phyloP scores from a whole-genome alignment of 768 basidiomycete species.

The Dictyophora rubrovolvata region DNA sequence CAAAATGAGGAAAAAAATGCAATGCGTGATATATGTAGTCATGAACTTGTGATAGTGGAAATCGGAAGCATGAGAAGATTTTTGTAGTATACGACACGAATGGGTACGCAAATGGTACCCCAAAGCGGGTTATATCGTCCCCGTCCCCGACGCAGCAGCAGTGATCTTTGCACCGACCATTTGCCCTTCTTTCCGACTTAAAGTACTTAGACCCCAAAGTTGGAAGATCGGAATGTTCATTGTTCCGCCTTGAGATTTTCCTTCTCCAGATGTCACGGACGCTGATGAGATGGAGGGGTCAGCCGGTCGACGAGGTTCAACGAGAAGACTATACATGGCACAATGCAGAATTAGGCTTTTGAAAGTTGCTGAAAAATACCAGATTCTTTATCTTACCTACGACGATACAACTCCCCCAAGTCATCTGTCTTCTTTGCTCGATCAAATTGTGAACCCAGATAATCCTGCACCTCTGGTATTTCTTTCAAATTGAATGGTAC shows the following conservation, averaged over 20 bases:
- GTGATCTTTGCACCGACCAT: neutral
- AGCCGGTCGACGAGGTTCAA: conserved; percentile 74
- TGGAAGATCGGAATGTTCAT: conserved; percentile 4
- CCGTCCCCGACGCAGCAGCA: neutral
- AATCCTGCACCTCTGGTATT: conserved; percentile 82
- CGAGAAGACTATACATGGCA: conserved; percentile 45
- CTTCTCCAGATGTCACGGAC: neutral
- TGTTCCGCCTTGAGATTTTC: neutral
- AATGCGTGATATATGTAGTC: too few relatives aligned
- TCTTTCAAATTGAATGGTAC: conserved; percentile 76
- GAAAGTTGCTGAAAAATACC: neutral
- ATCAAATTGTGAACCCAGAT: conserved; percentile 63
- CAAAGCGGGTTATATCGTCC: too few relatives aligned
- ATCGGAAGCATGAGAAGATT: too few relatives aligned
- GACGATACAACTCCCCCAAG: conserved; percentile 74
- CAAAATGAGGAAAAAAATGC: too few relatives aligned
- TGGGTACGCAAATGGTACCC: too few relatives aligned
- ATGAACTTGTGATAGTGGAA: too few relatives aligned
- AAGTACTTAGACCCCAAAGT: conserved; percentile 7
- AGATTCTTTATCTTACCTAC: conserved; percentile 44
- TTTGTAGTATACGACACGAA: too few relatives aligned
- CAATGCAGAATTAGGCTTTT: conserved; percentile 9
- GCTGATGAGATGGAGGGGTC: conserved; percentile 34
- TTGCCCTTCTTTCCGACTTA: neutral
- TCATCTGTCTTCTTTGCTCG: conserved; percentile 68